Evolutionary conservation across 371 early-diverging fungal genomes (phyloP), one percentile per base, ranked within the genome.

Genomic region (Lichtheimia ornata): DNA sequence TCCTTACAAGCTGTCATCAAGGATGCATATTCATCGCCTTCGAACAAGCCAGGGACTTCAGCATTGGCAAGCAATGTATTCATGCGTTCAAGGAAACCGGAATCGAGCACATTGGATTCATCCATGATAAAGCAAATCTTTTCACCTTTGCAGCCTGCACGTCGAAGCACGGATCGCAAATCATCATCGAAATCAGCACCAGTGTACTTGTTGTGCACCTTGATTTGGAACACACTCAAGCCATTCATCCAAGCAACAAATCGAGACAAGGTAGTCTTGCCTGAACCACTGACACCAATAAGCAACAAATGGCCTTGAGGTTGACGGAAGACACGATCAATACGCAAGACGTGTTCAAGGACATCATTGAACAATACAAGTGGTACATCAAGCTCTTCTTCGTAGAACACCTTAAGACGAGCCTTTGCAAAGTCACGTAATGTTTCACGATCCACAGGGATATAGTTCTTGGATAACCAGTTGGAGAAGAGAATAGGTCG

Each of bases 161-260:
- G 88, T 44, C 96, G 84, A 50, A 99, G 86, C 2, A 99, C 95
- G 4, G 72, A 79, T 53, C 97, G 86, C 56, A 99, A 76, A 79
- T 98, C 98, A 40, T 97, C 98, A 72, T 99, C 99, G 74, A 99
- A 99, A 71, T 98, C 99, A 15, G 89, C 92, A 11, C 92, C 95
- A 0, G 93, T 84, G 76, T 99, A 99, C 71, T 94, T 91, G 82
- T 93, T 93, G 77, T 98, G 97, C 20, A 91, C 97, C 77, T 95
- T 94, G 77, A 97, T 91, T 70, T 98, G 98, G 87, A 95, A 93
- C 20, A 98, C 94, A 59, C 89, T 84, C 27, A 97, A 72, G 40
- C 99, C 99, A 68, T 99, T 98, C 96, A 99, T 94, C 99, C 99
- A 99, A 3, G 98, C 97, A 41, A 96, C 98, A 69, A 99, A 99